These are phyloP conservation scores for Coemansia sp. DNA, from an alignment of 192 early-diverging fungal genomes.

Conservation along the genomic window DNA sequence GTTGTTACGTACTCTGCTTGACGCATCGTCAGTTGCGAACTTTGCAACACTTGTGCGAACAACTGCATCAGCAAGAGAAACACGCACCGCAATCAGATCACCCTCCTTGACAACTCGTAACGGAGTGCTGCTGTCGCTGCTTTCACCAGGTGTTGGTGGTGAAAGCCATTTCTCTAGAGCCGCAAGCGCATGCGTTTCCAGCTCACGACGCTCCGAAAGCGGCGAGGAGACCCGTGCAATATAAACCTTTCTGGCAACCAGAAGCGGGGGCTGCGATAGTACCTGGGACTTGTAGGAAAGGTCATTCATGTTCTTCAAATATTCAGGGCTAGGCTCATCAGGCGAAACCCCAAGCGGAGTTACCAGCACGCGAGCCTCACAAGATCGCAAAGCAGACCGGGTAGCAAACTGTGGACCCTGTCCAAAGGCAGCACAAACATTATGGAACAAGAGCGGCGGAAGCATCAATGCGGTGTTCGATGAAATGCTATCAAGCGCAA, in stretches of 20 bases:
- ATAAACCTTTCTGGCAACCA: slow-evolving; percentile 31
- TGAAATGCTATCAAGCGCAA: slow-evolving; percentile 7
- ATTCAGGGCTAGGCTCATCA: slow-evolving; percentile 18
- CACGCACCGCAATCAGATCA: slow-evolving; percentile 44
- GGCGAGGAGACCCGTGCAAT: slow-evolving; percentile 48
- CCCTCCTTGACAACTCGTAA: slow-evolving; percentile 40
- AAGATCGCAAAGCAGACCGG: neutral
- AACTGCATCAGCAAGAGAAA: slow-evolving; percentile 32
- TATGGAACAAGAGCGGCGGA: slow-evolving; percentile 41
- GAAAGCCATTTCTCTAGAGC: slow-evolving; percentile 44
- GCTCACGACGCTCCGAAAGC: slow-evolving; percentile 43
- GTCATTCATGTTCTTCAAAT: slow-evolving; percentile 5
- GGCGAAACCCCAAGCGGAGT: slow-evolving; percentile 41
- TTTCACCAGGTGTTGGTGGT: neutral
- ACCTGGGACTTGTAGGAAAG: neutral
- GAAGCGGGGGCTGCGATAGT: slow-evolving; percentile 27
- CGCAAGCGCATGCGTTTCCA: slow-evolving; percentile 34
- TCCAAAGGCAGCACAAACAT: slow-evolving; percentile 6
- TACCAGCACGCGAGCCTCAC: neutral
- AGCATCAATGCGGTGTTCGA: slow-evolving; percentile 20
- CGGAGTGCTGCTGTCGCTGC: neutral
- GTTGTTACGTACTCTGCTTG: slow-evolving; percentile 17
- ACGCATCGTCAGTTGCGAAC: slow-evolving; percentile 26
- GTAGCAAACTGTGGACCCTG: neutral
- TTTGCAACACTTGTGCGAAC: slow-evolving; percentile 35